Conservation (phyloP, 805 yeast species). For the Candida golubevii region DNA sequence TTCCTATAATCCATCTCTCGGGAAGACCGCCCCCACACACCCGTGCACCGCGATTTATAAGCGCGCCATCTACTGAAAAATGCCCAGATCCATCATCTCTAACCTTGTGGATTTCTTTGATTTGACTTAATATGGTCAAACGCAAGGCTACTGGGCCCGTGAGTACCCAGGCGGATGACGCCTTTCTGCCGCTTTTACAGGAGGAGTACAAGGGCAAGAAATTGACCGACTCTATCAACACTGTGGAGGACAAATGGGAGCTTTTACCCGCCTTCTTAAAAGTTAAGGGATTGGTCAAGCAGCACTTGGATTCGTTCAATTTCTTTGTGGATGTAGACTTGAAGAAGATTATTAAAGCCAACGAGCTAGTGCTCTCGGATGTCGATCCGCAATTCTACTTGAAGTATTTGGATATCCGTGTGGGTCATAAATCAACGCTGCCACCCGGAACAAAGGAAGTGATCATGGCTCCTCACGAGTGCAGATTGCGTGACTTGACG, state of each 20-base stretch:
- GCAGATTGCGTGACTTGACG: slow-evolving; percentile 89
- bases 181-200: slow-evolving; percentile 71
- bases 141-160: slow-evolving; percentile 12
- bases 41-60: slow-evolving; percentile 14
- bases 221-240: slow-evolving; percentile 80
- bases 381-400: slow-evolving; percentile 96
- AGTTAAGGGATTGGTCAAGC: slow-evolving; percentile 94
- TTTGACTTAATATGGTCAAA: slow-evolving; percentile 10
- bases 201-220: slow-evolving; percentile 84
- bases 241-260: slow-evolving; percentile 97
- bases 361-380: slow-evolving; percentile 82
- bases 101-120: slow-evolving; percentile 1
- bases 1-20: no score
- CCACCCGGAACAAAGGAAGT: slow-evolving; percentile 51
- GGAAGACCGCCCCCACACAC: slow-evolving; percentile 3
- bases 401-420: slow-evolving; percentile 88
- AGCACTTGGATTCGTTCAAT: slow-evolving; percentile 96
- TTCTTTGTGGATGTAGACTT: slow-evolving; percentile 92
- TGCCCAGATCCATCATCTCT: not conserved
- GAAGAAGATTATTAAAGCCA: slow-evolving; percentile 88
- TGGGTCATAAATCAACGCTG: slow-evolving; percentile 72
- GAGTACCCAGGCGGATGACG: slow-evolving; percentile 40
- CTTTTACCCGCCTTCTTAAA: slow-evolving; percentile 91
- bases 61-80: slow-evolving; percentile 4
- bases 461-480: slow-evolving; percentile 85